Evolutionary conservation across 208 protist genomes (phyloP), one percentile per base, ranked within the genome.

Genomic region (Crithidia fasciculata): DNA sequence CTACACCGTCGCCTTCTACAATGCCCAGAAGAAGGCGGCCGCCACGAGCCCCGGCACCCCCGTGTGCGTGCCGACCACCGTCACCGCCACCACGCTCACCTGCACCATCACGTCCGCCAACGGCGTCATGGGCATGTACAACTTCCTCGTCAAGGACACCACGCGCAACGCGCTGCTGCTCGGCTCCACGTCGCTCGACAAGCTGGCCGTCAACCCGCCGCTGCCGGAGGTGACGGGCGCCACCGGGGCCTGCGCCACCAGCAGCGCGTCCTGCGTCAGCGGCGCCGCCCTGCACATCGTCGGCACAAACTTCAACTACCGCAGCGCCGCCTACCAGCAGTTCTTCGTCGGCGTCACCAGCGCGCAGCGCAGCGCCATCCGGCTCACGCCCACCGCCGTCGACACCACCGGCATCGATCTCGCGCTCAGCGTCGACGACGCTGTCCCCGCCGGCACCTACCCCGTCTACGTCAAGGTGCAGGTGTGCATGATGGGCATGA

Each of bases 1-100:
- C n/a, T 81, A 84, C 74, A 68, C 61, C 15, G 55, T 84, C 36
- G 3, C 72, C 59, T 81, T 84, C 63, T 84, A 84, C 75, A 78
- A 80, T 53, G 47, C 19, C 6, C 43, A 73, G 6, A 4, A 13
- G 8, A 44, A 49, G 5, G 60, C 56, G 13, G 70, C 49, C 45
- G 36, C 8, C 19, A 50, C 36, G 53, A 70, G 54, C 56, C 67
- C 58, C 47, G 59, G 45, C 37, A 58, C 44, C 8, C 52, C 61
- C 0, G 68, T 43, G n/a, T 79, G 78, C 58, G 49, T 39, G 37
- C n/a, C 47, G 9, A 7, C 70, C 19, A 52, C 4, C 2, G 50
- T 72, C 36, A 37, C 79, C 43, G 69, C 41, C 43, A 83, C 59
- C 52, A 53, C 54, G 43, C 66, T 83, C 18, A 16, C 13, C 15